Evolutionary conservation across 106 monocot species (phyloP).

Genomic region (Agapanthus africanus): DNA sequence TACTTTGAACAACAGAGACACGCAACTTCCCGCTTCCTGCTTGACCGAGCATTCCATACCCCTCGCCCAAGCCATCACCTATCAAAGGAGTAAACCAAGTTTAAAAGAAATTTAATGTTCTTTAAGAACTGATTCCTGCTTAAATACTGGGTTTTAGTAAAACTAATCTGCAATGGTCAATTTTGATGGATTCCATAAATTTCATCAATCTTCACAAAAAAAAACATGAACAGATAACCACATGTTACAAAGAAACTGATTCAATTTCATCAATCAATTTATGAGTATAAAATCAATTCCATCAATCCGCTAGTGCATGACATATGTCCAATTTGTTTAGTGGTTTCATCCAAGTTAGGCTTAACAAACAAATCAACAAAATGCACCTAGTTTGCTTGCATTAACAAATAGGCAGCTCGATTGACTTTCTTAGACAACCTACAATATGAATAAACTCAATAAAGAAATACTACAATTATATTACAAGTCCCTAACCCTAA

Average conservation of each 20-base stretch:
- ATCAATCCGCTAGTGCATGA: too few relatives aligned
- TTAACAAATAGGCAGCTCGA: too few relatives aligned
- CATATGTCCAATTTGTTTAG: neutral
- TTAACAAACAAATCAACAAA: too few relatives aligned
- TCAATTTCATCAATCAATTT: too few relatives aligned
- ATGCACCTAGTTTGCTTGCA: too few relatives aligned
- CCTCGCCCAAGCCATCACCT: slow-evolving; percentile 98
- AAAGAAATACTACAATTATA: neutral
- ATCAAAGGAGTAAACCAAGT: slow-evolving; percentile 4
- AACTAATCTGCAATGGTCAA: neutral
- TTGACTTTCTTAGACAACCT: neutral
- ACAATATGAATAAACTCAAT: neutral
- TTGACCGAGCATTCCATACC: slow-evolving; percentile 99
- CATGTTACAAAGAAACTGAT: neutral
- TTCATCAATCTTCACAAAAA: too few relatives aligned
- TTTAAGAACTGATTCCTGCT: neutral
- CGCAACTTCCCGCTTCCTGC: slow-evolving; percentile 97
- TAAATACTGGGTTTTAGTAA: neutral
- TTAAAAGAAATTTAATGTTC: neutral
- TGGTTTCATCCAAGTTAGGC: neutral
- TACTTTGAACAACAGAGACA: slow-evolving; percentile 75
- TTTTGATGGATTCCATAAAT: neutral
- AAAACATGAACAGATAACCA: neutral
- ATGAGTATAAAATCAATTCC: too few relatives aligned
- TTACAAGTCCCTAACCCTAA: neutral